A percentile compares a stretch with the other conserved stretches of the same genome.
These are phyloP conservation scores for Talaromyces thailandensis DNA, from an alignment of 495 filamentous ascomycete genomes.

Conservation along the genomic window DNA sequence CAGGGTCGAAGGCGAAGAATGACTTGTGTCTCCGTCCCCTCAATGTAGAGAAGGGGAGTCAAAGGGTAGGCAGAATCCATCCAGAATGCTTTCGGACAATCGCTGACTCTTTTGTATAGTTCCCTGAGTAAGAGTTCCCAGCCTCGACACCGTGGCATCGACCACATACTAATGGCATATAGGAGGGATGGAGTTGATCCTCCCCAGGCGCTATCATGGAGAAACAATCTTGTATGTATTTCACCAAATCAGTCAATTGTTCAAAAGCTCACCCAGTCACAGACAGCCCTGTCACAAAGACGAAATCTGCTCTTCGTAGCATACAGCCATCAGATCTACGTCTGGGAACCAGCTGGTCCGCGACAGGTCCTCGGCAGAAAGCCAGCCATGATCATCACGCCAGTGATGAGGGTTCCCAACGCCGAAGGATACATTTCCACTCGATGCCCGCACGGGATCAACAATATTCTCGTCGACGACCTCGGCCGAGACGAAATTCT, in stretches of 20 bases:
- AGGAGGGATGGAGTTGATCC: slow-evolving; percentile 21
- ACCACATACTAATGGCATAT: not conserved
- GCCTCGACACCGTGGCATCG: not conserved
- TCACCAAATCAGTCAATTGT: not conserved
- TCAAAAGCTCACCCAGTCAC: not conserved
- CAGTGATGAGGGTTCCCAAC: slow-evolving; percentile 38
- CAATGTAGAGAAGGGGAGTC: slow-evolving; percentile 25
- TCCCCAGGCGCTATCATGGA: slow-evolving; percentile 30
- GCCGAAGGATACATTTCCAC: slow-evolving; percentile 49
- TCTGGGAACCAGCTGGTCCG: slow-evolving; percentile 62
- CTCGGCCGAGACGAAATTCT: slow-evolving; percentile 76
- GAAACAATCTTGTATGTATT: slow-evolving; percentile 41
- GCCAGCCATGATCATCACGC: slow-evolving; percentile 58
- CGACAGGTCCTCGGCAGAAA: slow-evolving; percentile 50
- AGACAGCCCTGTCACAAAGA: slow-evolving; percentile 48
- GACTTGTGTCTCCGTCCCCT: slow-evolving; percentile 20
- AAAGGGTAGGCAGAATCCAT: not conserved
- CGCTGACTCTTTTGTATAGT: not conserved
- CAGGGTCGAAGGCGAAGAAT: not conserved
- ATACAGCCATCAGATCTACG: slow-evolving; percentile 58
- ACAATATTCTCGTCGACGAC: slow-evolving; percentile 68
- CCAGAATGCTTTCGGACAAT: not conserved
- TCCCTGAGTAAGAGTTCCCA: not conserved
- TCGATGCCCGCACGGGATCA: slow-evolving; percentile 59
- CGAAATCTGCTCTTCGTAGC: slow-evolving; percentile 71